Base-by-base conservation (phyloP, 257 asterid species). In the Verbena officinalis region DNA sequence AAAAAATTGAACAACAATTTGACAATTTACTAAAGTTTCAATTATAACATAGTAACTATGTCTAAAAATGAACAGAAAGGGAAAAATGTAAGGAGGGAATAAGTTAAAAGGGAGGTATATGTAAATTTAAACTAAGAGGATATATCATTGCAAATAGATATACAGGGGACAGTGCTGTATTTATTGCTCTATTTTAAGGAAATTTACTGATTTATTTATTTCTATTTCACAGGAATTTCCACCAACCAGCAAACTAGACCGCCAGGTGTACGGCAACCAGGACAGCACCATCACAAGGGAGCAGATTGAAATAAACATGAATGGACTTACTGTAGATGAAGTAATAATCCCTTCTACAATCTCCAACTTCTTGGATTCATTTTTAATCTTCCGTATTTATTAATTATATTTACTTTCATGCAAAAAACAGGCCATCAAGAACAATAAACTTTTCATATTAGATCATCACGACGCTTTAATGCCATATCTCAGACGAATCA, bases 401-500 rank as follows among this genome's bases (percentile, higher is more conserved):
- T 38, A 24, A 9, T 9, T 46, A 30, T 39, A 20, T 46, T 54
- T 21, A 36, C 36, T n/a, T 40, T 30, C 31, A 11, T 53, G 48
- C 19, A 31, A n/a, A 66, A 45, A 38, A 54, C 84, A 91, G 98
- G 98, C 93, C 48, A 67, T 89, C 12, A 34, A 56, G 42, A 55
- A 68, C 0, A 74, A 76, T 13, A 82, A 64, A 80, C 70, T 93
- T 60, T 93, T 85, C 85, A 81, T 90, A 74, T 62, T 93, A 52
- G 95, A 93, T 62, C 95, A 93, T 64, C 99, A 93, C 27, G 99
- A 93, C 38, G 78, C 92, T 6, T 64, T 93, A 55, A 84, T 93
- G 86, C 84, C 92, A 15, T 90, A 87, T 90, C 84, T 93, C n/a
- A 56, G 77, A 21, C 68, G 85, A 67, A 87, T 93, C 34, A 93